Percentiles rank a stretch among this genome's conserved stretches.
Evolutionary conservation across 306 rosid species (phyloP).

Genomic region (Quercus robur): DNA sequence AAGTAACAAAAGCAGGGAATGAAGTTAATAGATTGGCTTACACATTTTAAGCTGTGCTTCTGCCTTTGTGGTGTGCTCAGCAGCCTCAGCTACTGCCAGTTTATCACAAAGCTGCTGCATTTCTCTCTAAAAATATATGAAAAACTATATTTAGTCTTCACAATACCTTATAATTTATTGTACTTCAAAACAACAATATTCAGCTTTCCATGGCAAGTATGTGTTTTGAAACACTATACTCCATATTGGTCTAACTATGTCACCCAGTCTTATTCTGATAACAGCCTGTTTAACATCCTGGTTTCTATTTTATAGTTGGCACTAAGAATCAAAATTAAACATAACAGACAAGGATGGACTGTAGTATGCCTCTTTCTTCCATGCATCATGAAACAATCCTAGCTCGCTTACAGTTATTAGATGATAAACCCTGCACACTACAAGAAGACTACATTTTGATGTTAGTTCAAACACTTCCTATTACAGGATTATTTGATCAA

Average conservation of each 20-base stretch:
- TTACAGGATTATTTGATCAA: background rate
- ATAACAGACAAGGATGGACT: background rate
- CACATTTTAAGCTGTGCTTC: slow-evolving; percentile 73
- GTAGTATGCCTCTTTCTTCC: background rate
- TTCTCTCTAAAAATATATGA: slow-evolving; percentile 59
- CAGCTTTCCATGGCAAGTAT: background rate
- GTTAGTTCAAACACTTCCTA: too few relatives aligned
- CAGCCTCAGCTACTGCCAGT: slow-evolving; percentile 68
- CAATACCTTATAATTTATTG: background rate
- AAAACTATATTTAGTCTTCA: background rate
- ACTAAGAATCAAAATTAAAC: background rate
- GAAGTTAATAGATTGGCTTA: slow-evolving; percentile 3
- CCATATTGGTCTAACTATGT: background rate
- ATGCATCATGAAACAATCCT: background rate
- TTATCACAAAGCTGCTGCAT: slow-evolving; percentile 86
- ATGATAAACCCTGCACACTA: background rate
- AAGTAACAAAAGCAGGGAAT: slow-evolving; percentile 15
- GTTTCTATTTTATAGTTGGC: background rate
- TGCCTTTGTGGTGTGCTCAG: slow-evolving; percentile 76
- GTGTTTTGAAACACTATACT: too few relatives aligned
- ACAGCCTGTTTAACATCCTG: background rate
- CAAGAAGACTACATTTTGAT: too few relatives aligned
- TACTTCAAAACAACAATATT: background rate
- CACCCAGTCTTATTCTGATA: background rate
- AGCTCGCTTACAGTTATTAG: background rate